A percentile compares a stretch with the other conserved stretches of the same genome.
Evolutionary conservation across 2,329 filamentous ascomycete genomes (phyloP).

Genomic region (Aspergillus thermomutatus): DNA sequence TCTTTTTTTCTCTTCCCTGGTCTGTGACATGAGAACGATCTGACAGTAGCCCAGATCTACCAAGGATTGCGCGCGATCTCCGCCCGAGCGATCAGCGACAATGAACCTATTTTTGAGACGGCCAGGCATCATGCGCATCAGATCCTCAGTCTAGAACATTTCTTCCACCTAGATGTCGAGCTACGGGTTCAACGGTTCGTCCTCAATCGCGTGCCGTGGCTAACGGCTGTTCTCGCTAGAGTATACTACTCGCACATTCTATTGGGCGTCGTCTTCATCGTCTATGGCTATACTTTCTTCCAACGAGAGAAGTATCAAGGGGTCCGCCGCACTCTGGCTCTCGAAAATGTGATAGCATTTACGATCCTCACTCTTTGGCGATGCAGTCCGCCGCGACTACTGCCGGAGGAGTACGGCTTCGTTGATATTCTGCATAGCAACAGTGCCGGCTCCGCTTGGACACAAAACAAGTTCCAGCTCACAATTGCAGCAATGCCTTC

Average conservation of each 20-base stretch:
- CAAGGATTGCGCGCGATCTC: slow-evolving; percentile 45
- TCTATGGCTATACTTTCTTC: slow-evolving; percentile 48
- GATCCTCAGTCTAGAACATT: slow-evolving; percentile 39
- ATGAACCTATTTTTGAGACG: slow-evolving; percentile 36
- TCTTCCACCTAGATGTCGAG: slow-evolving; percentile 41
- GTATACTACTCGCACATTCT: slow-evolving; percentile 49
- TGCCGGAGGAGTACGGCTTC: slow-evolving; percentile 44
- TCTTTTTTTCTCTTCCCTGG: background rate
- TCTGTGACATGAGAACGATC: background rate
- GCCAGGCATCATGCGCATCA: slow-evolving; percentile 42
- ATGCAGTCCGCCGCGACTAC: slow-evolving; percentile 49
- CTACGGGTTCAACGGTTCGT: slow-evolving; percentile 40
- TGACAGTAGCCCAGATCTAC: slow-evolving; percentile 32
- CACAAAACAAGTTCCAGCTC: slow-evolving; percentile 46
- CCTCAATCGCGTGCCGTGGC: slow-evolving; percentile 32
- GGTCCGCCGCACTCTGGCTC: slow-evolving; percentile 48
- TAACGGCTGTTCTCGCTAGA: slow-evolving; percentile 41
- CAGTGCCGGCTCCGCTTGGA: slow-evolving; percentile 33
- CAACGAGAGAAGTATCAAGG: slow-evolving; percentile 39
- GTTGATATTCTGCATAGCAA: slow-evolving; percentile 44
- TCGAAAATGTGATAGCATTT: slow-evolving; percentile 49
- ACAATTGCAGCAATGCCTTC: slow-evolving; percentile 52
- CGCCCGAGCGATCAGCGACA: slow-evolving; percentile 39
- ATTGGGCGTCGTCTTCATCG: slow-evolving; percentile 46
- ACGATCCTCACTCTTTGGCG: slow-evolving; percentile 47